Conservation (phyloP, 495 filamentous ascomycete species). For the Sabuloglossum arenarium region DNA sequence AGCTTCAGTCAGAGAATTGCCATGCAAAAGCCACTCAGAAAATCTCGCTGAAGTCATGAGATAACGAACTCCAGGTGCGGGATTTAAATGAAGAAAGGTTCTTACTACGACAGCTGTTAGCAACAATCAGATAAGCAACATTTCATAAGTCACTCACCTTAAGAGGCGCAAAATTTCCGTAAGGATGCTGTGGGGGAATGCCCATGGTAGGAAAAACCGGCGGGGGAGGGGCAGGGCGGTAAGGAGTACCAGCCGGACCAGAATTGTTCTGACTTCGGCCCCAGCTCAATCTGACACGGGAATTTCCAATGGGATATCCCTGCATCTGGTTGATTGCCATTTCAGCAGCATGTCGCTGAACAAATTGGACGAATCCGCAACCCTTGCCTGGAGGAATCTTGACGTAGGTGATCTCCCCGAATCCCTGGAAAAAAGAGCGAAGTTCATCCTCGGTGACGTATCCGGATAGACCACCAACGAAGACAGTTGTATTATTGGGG, state of each 20-base stretch:
- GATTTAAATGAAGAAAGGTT: not conserved
- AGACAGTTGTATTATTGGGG: slow-evolving; percentile 99
- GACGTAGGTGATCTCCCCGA: slow-evolving; percentile 98
- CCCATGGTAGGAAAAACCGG: slow-evolving; percentile 77
- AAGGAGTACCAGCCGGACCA: slow-evolving; percentile 87
- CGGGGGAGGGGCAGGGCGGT: slow-evolving; percentile 85
- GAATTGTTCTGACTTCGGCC: slow-evolving; percentile 98
- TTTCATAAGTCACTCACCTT: slow-evolving; percentile 33
- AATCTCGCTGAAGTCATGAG: not conserved
- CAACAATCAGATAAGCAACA: not conserved
- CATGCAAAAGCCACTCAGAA: slow-evolving; percentile 1
- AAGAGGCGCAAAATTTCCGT: slow-evolving; percentile 52
- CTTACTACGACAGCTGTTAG: not conserved
- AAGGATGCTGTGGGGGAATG: slow-evolving; percentile 53
- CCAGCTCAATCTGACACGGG: slow-evolving; percentile 91
- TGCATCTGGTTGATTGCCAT: slow-evolving; percentile 99
- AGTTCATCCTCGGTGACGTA: slow-evolving; percentile 99
- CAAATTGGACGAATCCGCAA: slow-evolving; percentile 97
- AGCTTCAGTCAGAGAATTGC: not conserved
- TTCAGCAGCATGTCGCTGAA: slow-evolving; percentile 95
- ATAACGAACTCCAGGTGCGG: not conserved
- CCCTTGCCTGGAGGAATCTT: slow-evolving; percentile 99
- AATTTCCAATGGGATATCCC: slow-evolving; percentile 98
- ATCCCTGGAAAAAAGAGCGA: slow-evolving; percentile 98
- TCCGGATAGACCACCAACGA: slow-evolving; percentile 90